Evolutionary conservation across 176 grass and related monocot species (phyloP).

Genomic region (Saccharum officinarum): DNA sequence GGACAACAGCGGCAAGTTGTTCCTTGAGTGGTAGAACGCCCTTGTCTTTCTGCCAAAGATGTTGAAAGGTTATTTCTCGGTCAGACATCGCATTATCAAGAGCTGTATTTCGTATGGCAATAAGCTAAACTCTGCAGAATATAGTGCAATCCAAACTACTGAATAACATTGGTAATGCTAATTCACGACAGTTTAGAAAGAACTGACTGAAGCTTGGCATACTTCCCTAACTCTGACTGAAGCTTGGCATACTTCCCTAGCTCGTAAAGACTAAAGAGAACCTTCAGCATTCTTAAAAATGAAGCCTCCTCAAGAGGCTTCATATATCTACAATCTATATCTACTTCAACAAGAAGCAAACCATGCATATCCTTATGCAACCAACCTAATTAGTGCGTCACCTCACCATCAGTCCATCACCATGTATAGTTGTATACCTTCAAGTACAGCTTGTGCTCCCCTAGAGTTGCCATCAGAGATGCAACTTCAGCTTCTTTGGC

Average conservation of each 20-base stretch:
- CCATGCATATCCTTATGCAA: constrained; percentile 19
- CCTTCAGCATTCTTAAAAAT: constrained; percentile 11
- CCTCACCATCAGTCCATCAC: constrained; percentile 26
- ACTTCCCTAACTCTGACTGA: neutral
- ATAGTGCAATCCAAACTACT: neutral
- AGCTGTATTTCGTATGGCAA: neutral
- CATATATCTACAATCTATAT: neutral
- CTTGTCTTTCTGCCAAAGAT: constrained; percentile 74
- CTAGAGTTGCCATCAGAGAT: constrained; percentile 72
- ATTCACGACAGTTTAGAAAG: neutral
- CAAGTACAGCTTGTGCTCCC: constrained; percentile 67
- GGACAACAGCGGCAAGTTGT: constrained; percentile 59
- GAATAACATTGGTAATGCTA: neutral
- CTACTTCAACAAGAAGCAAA: constrained; percentile 22
- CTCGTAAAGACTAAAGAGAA: neutral
- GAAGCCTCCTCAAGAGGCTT: constrained; percentile 1
- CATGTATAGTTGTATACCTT: constrained; percentile 56
- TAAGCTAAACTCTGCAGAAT: neutral
- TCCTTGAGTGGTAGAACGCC: constrained; percentile 59
- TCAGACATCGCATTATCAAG: neutral
- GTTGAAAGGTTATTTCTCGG: constrained; percentile 2
- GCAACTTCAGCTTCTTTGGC: constrained; percentile 93
- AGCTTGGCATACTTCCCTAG: neutral
- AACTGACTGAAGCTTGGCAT: neutral
- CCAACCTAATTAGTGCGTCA: constrained; percentile 39